These are phyloP conservation scores for Lachnellula willkommii DNA, from an alignment of 2,329 filamentous ascomycete species.

Conservation along the genomic window DNA sequence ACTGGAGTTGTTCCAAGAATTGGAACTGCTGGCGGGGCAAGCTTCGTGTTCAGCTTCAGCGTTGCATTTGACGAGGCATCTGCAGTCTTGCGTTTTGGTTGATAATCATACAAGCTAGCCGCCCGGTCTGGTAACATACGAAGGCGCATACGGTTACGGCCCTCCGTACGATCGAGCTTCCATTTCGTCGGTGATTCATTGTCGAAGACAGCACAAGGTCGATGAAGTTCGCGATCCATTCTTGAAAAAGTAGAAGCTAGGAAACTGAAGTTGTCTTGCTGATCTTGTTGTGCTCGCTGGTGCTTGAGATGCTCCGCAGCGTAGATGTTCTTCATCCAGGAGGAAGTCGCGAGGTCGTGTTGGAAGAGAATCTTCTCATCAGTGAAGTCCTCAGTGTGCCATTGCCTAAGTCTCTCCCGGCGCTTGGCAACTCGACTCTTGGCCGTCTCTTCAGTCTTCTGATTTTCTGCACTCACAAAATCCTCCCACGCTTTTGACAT, in stretches of 20 bases:
- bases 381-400: constrained; percentile 64
- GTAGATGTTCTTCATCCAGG: constrained; percentile 96
- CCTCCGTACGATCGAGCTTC: constrained; percentile 94
- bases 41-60: constrained; percentile 33
- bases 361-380: constrained; percentile 68
- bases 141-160: constrained; percentile 88
- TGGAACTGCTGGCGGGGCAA: constrained; percentile 5
- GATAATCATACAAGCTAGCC: constrained; percentile 65
- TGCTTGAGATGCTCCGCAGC: constrained; percentile 88
- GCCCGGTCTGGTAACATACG: constrained; percentile 75
- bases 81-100: constrained; percentile 69
- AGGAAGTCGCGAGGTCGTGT: constrained; percentile 81
- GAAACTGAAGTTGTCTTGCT: constrained; percentile 82
- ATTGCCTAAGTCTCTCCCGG: constrained; percentile 74
- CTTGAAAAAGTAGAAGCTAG: constrained; percentile 69
- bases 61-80: constrained; percentile 36
- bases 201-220: constrained; percentile 77
- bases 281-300: constrained; percentile 82
- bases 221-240: constrained; percentile 70
- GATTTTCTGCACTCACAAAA: constrained; percentile 79
- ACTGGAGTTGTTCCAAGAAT: constrained; percentile 12
- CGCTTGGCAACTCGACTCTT: constrained; percentile 66
- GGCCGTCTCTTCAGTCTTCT: constrained; percentile 69
- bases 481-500: constrained; percentile 82
- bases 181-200: constrained; percentile 63